Evolutionary conservation across 208 protist genomes (phyloP).

Genomic region (Balamuthia mandrillaris): DNA sequence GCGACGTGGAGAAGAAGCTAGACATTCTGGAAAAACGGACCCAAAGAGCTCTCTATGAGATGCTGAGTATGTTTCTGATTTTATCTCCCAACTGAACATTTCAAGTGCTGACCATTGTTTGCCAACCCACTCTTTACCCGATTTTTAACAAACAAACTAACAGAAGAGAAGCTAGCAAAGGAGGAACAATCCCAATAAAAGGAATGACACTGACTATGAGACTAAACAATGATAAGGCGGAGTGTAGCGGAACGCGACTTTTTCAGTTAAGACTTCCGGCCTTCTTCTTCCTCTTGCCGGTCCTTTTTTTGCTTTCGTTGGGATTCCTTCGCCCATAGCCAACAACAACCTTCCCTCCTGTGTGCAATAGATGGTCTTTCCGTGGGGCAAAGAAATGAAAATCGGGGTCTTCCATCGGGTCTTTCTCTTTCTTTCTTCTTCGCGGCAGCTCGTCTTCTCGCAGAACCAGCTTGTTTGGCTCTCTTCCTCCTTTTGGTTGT

Average conservation of each 20-base stretch:
- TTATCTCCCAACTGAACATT: too few relatives aligned
- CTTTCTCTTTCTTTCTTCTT: neutral
- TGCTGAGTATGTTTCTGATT: too few relatives aligned
- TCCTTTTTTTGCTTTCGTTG: neutral
- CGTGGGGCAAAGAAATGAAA: neutral
- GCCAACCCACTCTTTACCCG: too few relatives aligned
- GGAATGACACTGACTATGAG: too few relatives aligned
- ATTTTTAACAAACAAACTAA: too few relatives aligned
- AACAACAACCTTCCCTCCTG: neutral
- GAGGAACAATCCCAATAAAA: too few relatives aligned
- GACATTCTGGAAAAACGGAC: constrained; percentile 57
- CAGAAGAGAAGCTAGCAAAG: too few relatives aligned
- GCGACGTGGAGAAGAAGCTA: constrained; percentile 60
- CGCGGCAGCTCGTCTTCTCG: constrained; percentile 37
- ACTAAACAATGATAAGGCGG: too few relatives aligned
- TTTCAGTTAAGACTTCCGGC: neutral
- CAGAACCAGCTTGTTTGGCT: constrained; percentile 22
- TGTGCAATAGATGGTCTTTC: neutral
- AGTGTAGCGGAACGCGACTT: too few relatives aligned
- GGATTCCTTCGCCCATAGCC: neutral
- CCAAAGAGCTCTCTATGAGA: constrained; percentile 53
- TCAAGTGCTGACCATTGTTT: too few relatives aligned
- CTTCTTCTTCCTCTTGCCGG: constrained; percentile 9
- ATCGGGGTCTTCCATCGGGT: neutral
- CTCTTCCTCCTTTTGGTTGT: constrained; percentile 9